A percentile compares a stretch with the other conserved stretches of the same genome.
phyloP scores from a whole-genome alignment of 345 rosid genomes.

The Rhodamnia rubescens region DNA sequence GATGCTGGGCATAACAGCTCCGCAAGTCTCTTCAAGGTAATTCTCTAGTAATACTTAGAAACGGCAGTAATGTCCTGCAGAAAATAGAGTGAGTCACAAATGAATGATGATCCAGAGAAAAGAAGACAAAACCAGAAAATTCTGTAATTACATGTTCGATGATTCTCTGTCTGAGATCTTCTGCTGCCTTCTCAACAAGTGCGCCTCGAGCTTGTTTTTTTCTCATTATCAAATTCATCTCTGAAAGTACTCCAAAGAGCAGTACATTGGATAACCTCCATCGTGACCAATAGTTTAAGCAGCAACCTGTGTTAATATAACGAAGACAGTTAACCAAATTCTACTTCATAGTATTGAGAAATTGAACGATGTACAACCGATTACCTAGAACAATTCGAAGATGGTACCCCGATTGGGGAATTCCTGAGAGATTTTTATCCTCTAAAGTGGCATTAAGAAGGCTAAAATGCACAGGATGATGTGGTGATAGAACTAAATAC shows the following conservation, averaged over 20 bases:
- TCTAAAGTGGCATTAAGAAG: slow-evolving; percentile 50
- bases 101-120: background rate
- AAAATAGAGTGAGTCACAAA: background rate
- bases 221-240: slow-evolving; percentile 79
- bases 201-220: slow-evolving; percentile 64
- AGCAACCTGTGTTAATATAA: slow-evolving; percentile 33
- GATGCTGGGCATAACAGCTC: slow-evolving; percentile 63
- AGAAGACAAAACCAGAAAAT: background rate
- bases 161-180: slow-evolving; percentile 71
- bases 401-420: slow-evolving; percentile 57
- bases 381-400: background rate
- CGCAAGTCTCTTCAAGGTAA: slow-evolving; percentile 73
- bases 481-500: slow-evolving; percentile 61
- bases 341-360: background rate
- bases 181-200: slow-evolving; percentile 82
- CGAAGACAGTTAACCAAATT: background rate
- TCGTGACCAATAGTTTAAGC: slow-evolving; percentile 73
- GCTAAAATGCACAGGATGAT: slow-evolving; percentile 74
- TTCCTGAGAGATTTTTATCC: slow-evolving; percentile 67
- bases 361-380: background rate
- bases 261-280: slow-evolving; percentile 97
- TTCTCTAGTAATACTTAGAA: slow-evolving; percentile 79
- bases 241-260: no score
- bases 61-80: slow-evolving; percentile 85
- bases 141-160: slow-evolving; percentile 58